These are phyloP conservation scores for Sclerotinia borealis DNA, from an alignment of 2,329 filamentous ascomycete species.

Conservation along the genomic window DNA sequence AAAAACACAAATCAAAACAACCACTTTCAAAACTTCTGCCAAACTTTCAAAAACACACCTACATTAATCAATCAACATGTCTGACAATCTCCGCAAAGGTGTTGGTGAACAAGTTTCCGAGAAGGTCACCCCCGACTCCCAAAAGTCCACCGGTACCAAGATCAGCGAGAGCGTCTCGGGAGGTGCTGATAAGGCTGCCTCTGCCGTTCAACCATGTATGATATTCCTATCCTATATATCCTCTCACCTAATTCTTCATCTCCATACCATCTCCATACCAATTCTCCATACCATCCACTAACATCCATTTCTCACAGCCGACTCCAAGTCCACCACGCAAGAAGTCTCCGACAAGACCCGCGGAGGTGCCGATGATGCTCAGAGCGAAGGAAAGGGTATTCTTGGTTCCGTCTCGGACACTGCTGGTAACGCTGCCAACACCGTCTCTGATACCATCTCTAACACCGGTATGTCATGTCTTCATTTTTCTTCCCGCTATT, in stretches of 20 bases:
- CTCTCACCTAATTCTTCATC: neutral
- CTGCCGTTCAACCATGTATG: constrained; percentile 40
- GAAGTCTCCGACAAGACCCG: constrained; percentile 41
- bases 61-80: constrained; percentile 8
- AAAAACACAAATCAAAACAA: neutral
- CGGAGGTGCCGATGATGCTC: constrained; percentile 36
- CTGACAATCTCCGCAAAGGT: constrained; percentile 38
- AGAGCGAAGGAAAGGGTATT: constrained; percentile 36
- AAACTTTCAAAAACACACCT: neutral
- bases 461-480: neutral
- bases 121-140: constrained; percentile 47
- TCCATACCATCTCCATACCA: neutral
- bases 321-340: constrained; percentile 42
- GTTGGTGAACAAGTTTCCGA: constrained; percentile 43
- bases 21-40: neutral
- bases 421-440: constrained; percentile 28
- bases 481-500: too few species aligned
- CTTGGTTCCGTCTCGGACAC: constrained; percentile 38
- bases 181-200: constrained; percentile 41
- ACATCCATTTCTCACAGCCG: constrained; percentile 15
- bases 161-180: constrained; percentile 40
- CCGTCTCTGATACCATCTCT: constrained; percentile 12
- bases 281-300: too few species aligned
- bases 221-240: constrained; percentile 26
- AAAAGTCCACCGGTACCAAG: constrained; percentile 41